A percentile compares a stretch with the other conserved stretches of the same genome.
These are phyloP conservation scores for Pseudopyricularia javanii DNA, from an alignment of 2,329 filamentous ascomycete species.

Conservation along the genomic window DNA sequence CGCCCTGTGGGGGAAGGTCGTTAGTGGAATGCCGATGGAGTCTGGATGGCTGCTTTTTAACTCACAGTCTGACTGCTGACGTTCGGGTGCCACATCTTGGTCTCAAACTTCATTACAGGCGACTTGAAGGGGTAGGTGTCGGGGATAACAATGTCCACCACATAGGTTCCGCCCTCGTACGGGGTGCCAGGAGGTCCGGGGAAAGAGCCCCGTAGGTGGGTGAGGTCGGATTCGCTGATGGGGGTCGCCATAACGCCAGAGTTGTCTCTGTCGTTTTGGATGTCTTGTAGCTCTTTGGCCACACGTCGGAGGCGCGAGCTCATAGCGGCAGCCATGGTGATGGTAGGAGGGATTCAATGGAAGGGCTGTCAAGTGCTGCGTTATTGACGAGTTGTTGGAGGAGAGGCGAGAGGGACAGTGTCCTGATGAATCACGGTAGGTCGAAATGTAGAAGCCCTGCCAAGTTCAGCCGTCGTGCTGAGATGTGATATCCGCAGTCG, in stretches of 20 bases:
- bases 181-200: conserved; percentile 82
- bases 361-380: not conserved
- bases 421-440: no score
- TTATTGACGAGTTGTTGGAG: no score
- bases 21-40: not conserved
- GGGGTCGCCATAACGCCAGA: conserved; percentile 65
- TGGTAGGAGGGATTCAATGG: no score
- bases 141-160: conserved; percentile 78
- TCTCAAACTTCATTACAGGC: conserved; percentile 81
- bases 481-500: no score
- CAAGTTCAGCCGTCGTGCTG: no score
- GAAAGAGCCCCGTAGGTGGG: conserved; percentile 73
- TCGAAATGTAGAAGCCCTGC: no score
- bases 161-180: conserved; percentile 75
- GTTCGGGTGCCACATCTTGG: conserved; percentile 95
- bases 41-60: conserved; percentile 8
- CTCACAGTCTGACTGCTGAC: conserved; percentile 84
- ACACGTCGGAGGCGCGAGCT: conserved; percentile 47
- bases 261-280: conserved; percentile 55
- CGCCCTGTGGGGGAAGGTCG: conserved; percentile 47
- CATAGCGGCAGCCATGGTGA: conserved; percentile 18
- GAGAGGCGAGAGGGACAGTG: no score
- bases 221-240: conserved; percentile 56
- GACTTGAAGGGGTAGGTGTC: conserved; percentile 87
- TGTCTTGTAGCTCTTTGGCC: conserved; percentile 65